Percentiles rank a stretch among this genome's conserved stretches.
phyloP scores from a whole-genome alignment of 2,329 filamentous ascomycete genomes.

The Clonostachys rosea region DNA sequence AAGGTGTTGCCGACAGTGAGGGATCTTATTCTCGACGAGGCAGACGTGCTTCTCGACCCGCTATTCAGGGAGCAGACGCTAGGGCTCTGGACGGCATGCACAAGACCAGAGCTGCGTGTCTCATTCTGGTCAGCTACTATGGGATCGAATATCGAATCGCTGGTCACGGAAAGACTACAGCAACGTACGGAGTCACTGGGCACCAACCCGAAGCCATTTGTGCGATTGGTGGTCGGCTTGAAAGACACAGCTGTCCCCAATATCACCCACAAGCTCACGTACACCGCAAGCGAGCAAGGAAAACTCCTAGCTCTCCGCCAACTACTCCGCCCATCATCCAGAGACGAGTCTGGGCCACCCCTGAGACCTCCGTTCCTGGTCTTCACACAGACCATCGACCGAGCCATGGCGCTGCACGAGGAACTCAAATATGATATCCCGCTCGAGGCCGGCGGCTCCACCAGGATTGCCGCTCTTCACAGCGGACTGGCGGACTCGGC shows the following conservation, averaged over 20 bases:
- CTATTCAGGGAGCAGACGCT: slow-evolving; percentile 88
- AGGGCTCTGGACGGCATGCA: slow-evolving; percentile 77
- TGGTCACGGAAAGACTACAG: slow-evolving; percentile 66
- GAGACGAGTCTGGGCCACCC: slow-evolving; percentile 46
- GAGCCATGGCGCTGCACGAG: slow-evolving; percentile 80
- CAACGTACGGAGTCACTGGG: slow-evolving; percentile 39
- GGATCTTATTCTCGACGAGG: slow-evolving; percentile 83
- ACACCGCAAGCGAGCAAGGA: slow-evolving; percentile 88
- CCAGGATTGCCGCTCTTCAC: slow-evolving; percentile 85
- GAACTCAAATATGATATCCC: slow-evolving; percentile 96
- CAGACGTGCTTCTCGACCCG: slow-evolving; percentile 87
- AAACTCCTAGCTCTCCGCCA: slow-evolving; percentile 91
- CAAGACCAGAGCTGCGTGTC: slow-evolving; percentile 62
- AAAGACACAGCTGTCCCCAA: slow-evolving; percentile 96
- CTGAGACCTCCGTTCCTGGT: slow-evolving; percentile 88
- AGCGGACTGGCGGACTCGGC: slow-evolving; percentile 74
- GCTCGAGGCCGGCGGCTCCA: slow-evolving; percentile 75
- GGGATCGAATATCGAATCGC: slow-evolving; percentile 83
- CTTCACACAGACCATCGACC: slow-evolving; percentile 93
- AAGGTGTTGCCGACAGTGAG: slow-evolving; percentile 61
- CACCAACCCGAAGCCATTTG: slow-evolving; percentile 43
- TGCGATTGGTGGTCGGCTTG: slow-evolving; percentile 89
- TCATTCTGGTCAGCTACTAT: slow-evolving; percentile 97
- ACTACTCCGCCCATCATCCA: slow-evolving; percentile 71
- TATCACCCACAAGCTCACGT: slow-evolving; percentile 81